Evolutionary conservation across 2,329 filamentous ascomycete species (phyloP).

Genomic region (Aschersonia sp.): DNA sequence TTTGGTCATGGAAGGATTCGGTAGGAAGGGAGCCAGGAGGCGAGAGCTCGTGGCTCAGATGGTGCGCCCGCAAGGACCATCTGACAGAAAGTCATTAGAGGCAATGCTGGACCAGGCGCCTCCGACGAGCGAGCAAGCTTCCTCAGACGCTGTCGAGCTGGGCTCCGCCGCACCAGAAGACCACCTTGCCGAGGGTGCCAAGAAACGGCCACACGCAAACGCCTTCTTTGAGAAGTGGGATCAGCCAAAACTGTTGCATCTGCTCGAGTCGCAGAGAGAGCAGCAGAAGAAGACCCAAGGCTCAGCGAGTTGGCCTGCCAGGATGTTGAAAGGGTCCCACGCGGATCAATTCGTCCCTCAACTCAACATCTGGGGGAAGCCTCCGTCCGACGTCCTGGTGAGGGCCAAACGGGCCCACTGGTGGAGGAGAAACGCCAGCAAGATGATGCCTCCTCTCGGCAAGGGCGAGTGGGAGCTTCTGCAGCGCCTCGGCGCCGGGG

Average conservation of each 20-base stretch:
- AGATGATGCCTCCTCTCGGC: slow-evolving; percentile 38
- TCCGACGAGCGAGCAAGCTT: background rate
- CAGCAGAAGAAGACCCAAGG: slow-evolving; percentile 13
- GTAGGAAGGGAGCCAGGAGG: slow-evolving; percentile 34
- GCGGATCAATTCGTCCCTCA: slow-evolving; percentile 22
- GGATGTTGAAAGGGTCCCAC: slow-evolving; percentile 14
- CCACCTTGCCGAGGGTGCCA: background rate
- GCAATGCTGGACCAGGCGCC: slow-evolving; percentile 8
- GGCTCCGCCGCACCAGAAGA: background rate
- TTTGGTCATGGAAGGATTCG: slow-evolving; percentile 35
- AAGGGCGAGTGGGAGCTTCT: slow-evolving; percentile 40
- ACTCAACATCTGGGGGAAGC: slow-evolving; percentile 34
- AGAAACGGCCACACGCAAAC: slow-evolving; percentile 5
- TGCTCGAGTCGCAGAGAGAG: slow-evolving; percentile 26
- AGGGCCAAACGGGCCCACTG: slow-evolving; percentile 29
- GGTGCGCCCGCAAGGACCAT: slow-evolving; percentile 19
- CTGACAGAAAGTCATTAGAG: slow-evolving; percentile 26
- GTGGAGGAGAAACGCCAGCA: slow-evolving; percentile 30
- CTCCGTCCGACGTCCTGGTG: slow-evolving; percentile 20
- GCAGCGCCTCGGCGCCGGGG: slow-evolving; percentile 27
- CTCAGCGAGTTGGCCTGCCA: slow-evolving; percentile 11
- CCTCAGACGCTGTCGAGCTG: background rate
- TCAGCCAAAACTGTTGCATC: slow-evolving; percentile 23
- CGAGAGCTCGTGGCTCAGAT: slow-evolving; percentile 30
- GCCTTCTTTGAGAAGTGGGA: slow-evolving; percentile 35